These are phyloP conservation scores for Fusarium tricinctum DNA, from an alignment of 2,329 filamentous ascomycete genomes.

Conservation along the genomic window DNA sequence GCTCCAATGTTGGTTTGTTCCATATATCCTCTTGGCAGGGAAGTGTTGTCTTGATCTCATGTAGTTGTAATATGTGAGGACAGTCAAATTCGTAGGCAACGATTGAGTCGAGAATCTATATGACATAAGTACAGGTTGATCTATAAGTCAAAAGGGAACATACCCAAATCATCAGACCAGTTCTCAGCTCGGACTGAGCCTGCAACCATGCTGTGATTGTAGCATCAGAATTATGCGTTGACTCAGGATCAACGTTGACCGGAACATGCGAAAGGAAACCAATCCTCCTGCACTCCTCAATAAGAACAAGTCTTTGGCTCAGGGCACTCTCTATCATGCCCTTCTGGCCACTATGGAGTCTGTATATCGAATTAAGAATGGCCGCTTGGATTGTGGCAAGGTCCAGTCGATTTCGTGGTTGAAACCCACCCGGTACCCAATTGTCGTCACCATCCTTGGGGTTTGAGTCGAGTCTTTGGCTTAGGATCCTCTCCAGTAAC, in stretches of 20 bases:
- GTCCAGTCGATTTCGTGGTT: neutral
- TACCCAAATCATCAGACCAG: constrained; percentile 31
- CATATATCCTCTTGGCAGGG: constrained; percentile 20
- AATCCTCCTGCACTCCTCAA: constrained; percentile 22
- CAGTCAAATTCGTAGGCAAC: constrained; percentile 23
- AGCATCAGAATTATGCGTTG: neutral
- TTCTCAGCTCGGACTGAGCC: constrained; percentile 20
- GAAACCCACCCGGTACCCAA: constrained; percentile 12
- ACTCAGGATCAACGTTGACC: neutral
- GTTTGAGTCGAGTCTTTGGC: neutral
- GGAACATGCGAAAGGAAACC: constrained; percentile 3
- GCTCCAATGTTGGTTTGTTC: constrained; percentile 8
- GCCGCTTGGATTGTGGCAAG: constrained; percentile 16
- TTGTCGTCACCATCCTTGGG: neutral
- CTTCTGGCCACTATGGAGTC: constrained; percentile 19
- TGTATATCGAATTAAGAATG: constrained; percentile 10
- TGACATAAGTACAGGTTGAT: neutral
- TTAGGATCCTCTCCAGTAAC: constrained; percentile 6
- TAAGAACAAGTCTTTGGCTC: constrained; percentile 8
- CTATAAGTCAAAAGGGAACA: neutral
- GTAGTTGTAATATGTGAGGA: constrained; percentile 17
- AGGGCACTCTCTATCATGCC: neutral
- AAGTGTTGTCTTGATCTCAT: constrained; percentile 17
- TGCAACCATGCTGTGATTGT: constrained; percentile 7
- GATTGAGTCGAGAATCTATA: constrained; percentile 22